Evolutionary conservation across 2,329 filamentous ascomycete genomes (phyloP).

Genomic region (Penicillium sp.): DNA sequence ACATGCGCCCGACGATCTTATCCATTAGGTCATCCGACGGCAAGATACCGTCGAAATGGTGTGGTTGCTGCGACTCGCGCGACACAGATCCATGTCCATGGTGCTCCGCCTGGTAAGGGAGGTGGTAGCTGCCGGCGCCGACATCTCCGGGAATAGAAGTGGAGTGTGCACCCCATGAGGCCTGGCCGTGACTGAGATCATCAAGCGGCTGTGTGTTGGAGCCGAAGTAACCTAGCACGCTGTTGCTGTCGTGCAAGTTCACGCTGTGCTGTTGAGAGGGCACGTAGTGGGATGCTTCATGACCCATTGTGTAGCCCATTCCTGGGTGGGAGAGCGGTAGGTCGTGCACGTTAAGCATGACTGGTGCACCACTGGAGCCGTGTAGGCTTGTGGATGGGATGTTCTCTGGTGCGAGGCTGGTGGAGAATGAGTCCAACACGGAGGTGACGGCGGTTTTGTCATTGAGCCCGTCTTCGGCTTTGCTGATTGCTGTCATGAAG

Average conservation of each 20-base stretch:
- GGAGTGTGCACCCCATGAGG: constrained; percentile 33
- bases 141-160: constrained; percentile 35
- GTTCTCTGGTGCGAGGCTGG: constrained; percentile 33
- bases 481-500: constrained; percentile 37
- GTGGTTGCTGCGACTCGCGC: constrained; percentile 35
- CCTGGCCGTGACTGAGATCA: constrained; percentile 34
- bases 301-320: constrained; percentile 34
- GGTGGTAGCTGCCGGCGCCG: constrained; percentile 30
- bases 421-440: constrained; percentile 37
- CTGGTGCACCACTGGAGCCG: constrained; percentile 29
- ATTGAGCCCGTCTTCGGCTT: constrained; percentile 34
- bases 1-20: constrained; percentile 39
- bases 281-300: constrained; percentile 36
- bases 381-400: constrained; percentile 33
- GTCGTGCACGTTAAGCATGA: constrained; percentile 40
- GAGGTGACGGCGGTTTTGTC: constrained; percentile 40
- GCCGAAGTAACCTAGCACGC: constrained; percentile 35
- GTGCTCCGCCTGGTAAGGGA: constrained; percentile 35
- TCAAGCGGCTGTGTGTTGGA: constrained; percentile 36
- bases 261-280: constrained; percentile 32
- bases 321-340: constrained; percentile 34
- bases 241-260: constrained; percentile 35
- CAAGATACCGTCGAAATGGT: constrained; percentile 35
- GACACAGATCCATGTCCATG: constrained; percentile 32
- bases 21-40: constrained; percentile 40